Evolutionary conservation across 169 alveolate species (phyloP).

Genomic region (Perkinsus olseni): DNA sequence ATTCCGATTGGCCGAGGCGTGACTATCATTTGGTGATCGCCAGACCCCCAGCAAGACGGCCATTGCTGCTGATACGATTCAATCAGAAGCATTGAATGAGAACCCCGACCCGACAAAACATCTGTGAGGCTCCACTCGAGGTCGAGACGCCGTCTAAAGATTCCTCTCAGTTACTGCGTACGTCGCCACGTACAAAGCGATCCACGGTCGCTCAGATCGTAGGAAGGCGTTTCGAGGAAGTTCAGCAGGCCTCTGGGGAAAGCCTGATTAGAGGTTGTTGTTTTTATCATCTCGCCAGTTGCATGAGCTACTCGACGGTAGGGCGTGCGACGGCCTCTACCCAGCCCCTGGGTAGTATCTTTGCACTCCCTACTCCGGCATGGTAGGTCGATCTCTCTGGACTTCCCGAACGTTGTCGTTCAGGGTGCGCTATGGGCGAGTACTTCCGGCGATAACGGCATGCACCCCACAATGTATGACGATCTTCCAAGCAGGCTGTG

Average conservation of each 20-base stretch:
- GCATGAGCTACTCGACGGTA: constrained; percentile 83
- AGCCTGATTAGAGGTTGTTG: background rate
- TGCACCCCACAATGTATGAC: constrained; percentile 90
- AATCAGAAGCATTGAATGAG: constrained; percentile 76
- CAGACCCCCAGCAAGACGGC: constrained; percentile 98
- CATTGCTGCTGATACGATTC: constrained; percentile 88
- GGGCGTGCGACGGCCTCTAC: constrained; percentile 98
- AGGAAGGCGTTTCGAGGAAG: constrained; percentile 54
- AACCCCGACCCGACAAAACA: constrained; percentile 7
- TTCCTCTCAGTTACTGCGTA: constrained; percentile 76
- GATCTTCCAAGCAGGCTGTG: constrained; percentile 96
- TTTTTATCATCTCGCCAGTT: background rate
- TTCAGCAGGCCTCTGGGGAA: constrained; percentile 2
- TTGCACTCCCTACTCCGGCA: constrained; percentile 84
- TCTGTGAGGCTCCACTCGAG: constrained; percentile 42
- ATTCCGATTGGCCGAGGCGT: constrained; percentile 97
- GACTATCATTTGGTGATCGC: constrained; percentile 97
- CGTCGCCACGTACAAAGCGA: constrained; percentile 95
- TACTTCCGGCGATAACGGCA: constrained; percentile 93
- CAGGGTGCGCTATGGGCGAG: constrained; percentile 98
- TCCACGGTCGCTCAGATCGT: constrained; percentile 79
- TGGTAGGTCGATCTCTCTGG: background rate
- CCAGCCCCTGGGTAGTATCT: constrained; percentile 96
- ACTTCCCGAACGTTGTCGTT: background rate
- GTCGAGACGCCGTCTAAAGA: constrained; percentile 66